phyloP scores from a whole-genome alignment of 2,329 filamentous ascomycete species.

The Talaromyces sp. region DNA sequence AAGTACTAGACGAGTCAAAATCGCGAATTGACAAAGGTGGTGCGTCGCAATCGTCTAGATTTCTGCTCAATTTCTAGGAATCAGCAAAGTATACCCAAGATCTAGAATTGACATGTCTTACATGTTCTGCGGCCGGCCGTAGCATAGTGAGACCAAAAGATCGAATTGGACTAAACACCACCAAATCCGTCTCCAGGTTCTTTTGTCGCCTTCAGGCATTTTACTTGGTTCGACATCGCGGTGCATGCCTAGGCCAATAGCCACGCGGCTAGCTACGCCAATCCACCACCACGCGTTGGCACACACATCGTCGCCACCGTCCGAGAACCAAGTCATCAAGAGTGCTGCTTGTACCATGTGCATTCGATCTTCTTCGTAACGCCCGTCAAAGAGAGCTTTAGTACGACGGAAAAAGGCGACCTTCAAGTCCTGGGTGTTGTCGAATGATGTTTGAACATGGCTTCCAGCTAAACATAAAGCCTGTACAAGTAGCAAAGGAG shows the following conservation, averaged over 20 bases:
- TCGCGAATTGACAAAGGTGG: too few relatives aligned
- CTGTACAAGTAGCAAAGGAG: conserved; percentile 1
- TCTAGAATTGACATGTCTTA: too few relatives aligned
- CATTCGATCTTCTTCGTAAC: conserved; percentile 6
- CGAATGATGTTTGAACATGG: neutral
- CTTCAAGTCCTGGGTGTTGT: neutral
- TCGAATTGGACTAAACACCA: conserved; percentile 1
- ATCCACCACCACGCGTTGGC: conserved; percentile 4
- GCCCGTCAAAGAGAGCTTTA: conserved; percentile 1
- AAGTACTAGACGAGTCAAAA: too few relatives aligned
- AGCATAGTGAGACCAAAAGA: neutral
- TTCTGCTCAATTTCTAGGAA: too few relatives aligned
- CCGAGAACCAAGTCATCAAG: conserved; percentile 3
- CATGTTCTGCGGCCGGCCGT: neutral
- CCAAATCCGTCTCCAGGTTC: conserved; percentile 3
- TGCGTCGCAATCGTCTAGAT: too few relatives aligned
- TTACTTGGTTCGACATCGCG: neutral
- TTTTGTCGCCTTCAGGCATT: conserved; percentile 1
- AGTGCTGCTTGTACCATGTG: conserved; percentile 10
- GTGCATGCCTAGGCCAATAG: conserved; percentile 9
- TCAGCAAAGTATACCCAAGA: too few relatives aligned
- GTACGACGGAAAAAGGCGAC: conserved; percentile 6
- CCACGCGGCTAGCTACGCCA: conserved; percentile 7
- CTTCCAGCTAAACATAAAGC: conserved; percentile 1
- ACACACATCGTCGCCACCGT: neutral